Evolutionary conservation across 2,329 filamentous ascomycete species (phyloP).

Genomic region (Talaromyces sp.): DNA sequence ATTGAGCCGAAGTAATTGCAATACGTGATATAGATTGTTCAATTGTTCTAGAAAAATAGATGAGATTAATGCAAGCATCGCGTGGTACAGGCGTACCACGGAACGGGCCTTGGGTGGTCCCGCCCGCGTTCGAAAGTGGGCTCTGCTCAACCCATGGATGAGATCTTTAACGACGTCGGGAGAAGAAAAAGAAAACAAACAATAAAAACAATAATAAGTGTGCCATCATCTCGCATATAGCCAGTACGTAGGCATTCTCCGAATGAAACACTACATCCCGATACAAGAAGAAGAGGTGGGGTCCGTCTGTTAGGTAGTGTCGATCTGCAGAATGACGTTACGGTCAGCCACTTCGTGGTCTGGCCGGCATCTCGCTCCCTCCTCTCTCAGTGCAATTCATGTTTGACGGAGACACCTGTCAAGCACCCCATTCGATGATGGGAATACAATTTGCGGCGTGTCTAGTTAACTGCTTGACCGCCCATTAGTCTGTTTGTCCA

Average conservation of each 20-base stretch:
- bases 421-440: neutral
- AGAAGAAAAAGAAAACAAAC: neutral
- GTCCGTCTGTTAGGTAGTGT: neutral
- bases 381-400: neutral
- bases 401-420: conserved; percentile 1
- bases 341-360: neutral
- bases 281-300: neutral
- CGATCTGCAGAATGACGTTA: conserved; percentile 10
- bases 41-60: neutral
- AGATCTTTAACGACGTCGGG: conserved; percentile 1
- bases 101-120: neutral
- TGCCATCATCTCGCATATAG: conserved; percentile 4
- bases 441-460: neutral
- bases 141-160: conserved; percentile 1
- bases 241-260: neutral
- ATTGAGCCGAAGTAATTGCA: conserved; percentile 20
- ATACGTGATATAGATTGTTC: neutral
- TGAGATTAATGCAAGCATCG: neutral
- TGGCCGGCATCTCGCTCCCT: neutral
- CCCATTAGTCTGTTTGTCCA: neutral
- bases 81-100: neutral
- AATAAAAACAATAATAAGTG: neutral
- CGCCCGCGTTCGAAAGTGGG: neutral
- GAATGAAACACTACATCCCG: neutral
- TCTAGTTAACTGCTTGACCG: conserved; percentile 6